Base-by-base conservation (phyloP, 495 filamentous ascomycete species). In the Podospora appendiculata region DNA sequence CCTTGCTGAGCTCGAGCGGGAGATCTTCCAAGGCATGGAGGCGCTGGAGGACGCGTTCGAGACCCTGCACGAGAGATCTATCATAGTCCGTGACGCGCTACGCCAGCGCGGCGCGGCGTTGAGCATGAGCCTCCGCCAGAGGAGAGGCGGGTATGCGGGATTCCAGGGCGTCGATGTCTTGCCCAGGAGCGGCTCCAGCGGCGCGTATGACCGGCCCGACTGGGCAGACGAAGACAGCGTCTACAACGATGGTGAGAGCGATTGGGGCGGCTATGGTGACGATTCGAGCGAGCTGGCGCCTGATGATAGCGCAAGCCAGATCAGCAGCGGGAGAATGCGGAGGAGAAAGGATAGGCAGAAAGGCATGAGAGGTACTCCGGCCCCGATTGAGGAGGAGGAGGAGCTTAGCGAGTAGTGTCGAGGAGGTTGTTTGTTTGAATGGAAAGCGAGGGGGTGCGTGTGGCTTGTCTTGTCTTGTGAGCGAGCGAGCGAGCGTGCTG, bases 1-100 rank as follows among this genome's bases (percentile, higher is more conserved):
- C 10, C 73, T 97, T 9, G 92, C 89, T 1, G 89, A 95, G 64
- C 80, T 98, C 39, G 93, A 98, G 62, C 83, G 89, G 6, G 90
- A 96, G 58, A 95, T 98, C 56, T 96, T 88, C 71, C 79, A 80
- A 32, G 86, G 89, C 41, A 96, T 98, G 87, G 93, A 97, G 68
- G 82, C 85, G 12, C 80, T 98, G 34, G 94, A 97, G 68, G 88
- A 96, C 64, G 90, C 93, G 4, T 95, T 98, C 56, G 94, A 97
- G 70, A 86, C 82, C 42, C 80, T 98, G 33, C 94, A 98, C 60
- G 75, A 77, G 58, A 86, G 84, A 60, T 90, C 94, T 13, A 89
- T 97, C 60, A 64, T 74, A 0, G 88, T 98, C 14, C 86, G 94
- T 0, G 81, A 79, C 12, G 79, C 84, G 3, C 78, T 97, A 2